Base-by-base conservation (phyloP, 1,139 yeast genomes). In the Sugiyamaella sp. region DNA sequence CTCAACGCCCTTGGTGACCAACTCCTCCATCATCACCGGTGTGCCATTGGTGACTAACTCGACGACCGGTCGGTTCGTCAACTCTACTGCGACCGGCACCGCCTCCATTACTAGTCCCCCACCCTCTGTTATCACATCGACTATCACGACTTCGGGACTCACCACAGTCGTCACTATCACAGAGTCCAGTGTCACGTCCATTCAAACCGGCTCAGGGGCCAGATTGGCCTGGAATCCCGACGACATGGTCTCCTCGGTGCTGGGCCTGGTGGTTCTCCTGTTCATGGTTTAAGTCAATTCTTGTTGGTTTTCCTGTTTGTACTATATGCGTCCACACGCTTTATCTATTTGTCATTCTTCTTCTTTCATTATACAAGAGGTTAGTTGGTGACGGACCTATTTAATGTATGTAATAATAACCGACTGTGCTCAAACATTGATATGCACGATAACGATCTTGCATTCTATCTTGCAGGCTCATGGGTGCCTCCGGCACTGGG, bases 91-190 rank as follows among this genome's bases (percentile, higher is more conserved):
- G n/a, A 33, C 21, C 19, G 5, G 8, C 4, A 14, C 41, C 12
- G 9, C 17, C 4, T 17, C 41, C 12, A 33, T 22, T 38, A 38
- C 41, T 38, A 38, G 22, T 6, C 14, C 45, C n/a, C 45, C 45
- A 4, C 33, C 33, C n/a, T 12, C 17, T 24, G 33, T 24, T 41
- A 25, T 41, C 19, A 41, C 45, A 9, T 24, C 33, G 4, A 41
- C 45, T 8, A 14, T 17, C 20, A 41, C 45, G 5, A 39, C 27
- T 39, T 24, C 43, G 12, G 43, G 43, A 21, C 27, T 20, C 9
- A 39, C 43, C n/a, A 39, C 43, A 9, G 43, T 39, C 3, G 45
- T 41, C 20, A 41, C 45, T 12, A 17, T 41, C 27, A 22, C 45
- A n/a, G 35, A 29, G 14, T 29, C 35, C 4, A 29, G 14, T 14